A percentile compares a stretch with the other conserved stretches of the same genome.
phyloP scores from a whole-genome alignment of 352 stramenopile genomes.

The Pythium phragmiticola region DNA sequence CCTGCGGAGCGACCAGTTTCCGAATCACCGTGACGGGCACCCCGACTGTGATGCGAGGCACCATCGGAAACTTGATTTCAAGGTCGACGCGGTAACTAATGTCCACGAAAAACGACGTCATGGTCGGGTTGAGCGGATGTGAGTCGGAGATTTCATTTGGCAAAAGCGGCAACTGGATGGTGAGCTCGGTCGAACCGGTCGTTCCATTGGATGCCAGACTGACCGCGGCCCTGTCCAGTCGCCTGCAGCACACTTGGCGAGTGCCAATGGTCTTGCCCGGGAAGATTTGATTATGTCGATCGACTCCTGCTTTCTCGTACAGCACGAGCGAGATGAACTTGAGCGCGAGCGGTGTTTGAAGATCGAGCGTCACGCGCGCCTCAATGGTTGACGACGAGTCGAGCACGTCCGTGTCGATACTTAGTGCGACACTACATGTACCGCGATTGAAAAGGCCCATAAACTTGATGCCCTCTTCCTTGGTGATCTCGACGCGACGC shows the following conservation, averaged over 20 bases:
- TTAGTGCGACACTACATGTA: background rate
- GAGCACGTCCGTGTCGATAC: constrained; percentile 5
- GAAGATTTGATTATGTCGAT: background rate
- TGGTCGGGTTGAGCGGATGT: constrained; percentile 12
- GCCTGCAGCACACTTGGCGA: background rate
- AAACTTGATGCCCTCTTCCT: background rate
- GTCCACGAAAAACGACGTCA: constrained; percentile 8
- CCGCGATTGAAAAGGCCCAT: background rate
- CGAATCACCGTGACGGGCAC: constrained; percentile 12
- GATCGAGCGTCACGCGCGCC: background rate
- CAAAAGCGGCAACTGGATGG: constrained; percentile 3
- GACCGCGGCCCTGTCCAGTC: background rate
- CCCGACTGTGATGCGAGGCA: background rate
- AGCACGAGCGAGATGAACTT: constrained; percentile 1
- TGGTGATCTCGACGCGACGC: background rate
- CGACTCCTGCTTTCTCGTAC: background rate
- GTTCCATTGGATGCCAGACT: background rate
- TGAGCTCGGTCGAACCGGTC: background rate
- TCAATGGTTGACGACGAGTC: constrained; percentile 1
- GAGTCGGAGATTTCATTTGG: constrained; percentile 16
- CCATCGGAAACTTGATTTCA: constrained; percentile 10
- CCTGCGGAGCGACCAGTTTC: constrained; percentile 2
- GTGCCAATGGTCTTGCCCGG: background rate
- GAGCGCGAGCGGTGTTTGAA: background rate
- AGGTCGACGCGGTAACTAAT: constrained; percentile 17